These are phyloP conservation scores for Dalbergia cultrata DNA, from an alignment of 306 rosid genomes.

Conservation along the genomic window DNA sequence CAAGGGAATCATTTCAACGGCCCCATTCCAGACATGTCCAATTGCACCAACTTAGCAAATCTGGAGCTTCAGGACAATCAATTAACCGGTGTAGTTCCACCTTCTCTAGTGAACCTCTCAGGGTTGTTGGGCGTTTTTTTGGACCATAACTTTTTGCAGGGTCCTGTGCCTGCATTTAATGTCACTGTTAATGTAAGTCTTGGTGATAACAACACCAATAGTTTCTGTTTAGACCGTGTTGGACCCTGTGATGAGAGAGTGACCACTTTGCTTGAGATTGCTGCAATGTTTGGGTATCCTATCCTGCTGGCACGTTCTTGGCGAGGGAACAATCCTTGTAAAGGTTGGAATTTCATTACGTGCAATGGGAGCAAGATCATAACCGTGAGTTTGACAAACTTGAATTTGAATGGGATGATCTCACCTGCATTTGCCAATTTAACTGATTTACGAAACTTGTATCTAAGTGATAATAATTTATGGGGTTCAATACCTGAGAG, in stretches of 20 bases:
- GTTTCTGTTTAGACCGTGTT: neutral
- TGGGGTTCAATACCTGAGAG: too few relatives aligned
- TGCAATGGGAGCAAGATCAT: constrained; percentile 49
- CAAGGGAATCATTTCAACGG: constrained; percentile 64
- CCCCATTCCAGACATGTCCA: constrained; percentile 62
- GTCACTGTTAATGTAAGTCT: constrained; percentile 28
- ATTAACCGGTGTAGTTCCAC: constrained; percentile 65
- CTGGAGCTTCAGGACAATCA: constrained; percentile 67
- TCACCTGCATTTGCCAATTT: constrained; percentile 17
- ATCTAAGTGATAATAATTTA: too few relatives aligned
- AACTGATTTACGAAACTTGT: too few relatives aligned
- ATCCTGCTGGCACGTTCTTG: constrained; percentile 50
- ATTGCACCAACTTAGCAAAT: constrained; percentile 47
- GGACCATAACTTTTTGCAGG: constrained; percentile 49
- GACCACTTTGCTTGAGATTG: constrained; percentile 51
- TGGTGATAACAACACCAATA: neutral
- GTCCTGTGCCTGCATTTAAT: constrained; percentile 48
- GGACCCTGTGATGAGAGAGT: constrained; percentile 60
- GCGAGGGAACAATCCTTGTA: constrained; percentile 60
- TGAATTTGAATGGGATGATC: constrained; percentile 59
- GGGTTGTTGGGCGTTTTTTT: constrained; percentile 2
- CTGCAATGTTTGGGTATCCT: constrained; percentile 59
- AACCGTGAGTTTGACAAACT: constrained; percentile 49
- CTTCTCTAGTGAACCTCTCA: constrained; percentile 50
- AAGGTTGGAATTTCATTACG: constrained; percentile 50